Base-by-base conservation (phyloP, 2,329 filamentous ascomycete genomes). In the Diplodia corticola region DNA sequence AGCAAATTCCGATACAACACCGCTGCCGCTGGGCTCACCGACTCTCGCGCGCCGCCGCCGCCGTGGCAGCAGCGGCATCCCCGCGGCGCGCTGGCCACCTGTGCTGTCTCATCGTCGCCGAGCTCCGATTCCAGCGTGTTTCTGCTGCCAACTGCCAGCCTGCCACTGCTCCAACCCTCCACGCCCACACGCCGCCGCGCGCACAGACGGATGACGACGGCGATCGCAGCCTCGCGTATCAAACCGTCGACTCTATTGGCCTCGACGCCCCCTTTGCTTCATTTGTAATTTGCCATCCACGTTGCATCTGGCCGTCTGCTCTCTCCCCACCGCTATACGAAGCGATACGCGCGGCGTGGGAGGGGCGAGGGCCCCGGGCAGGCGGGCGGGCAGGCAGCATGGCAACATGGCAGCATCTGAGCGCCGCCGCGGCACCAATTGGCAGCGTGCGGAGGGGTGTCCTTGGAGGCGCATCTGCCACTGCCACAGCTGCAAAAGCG, bases 241-340 rank as follows among this genome's bases (percentile, higher is more conserved):
- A 61, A 44, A 61, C 40, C 33, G 55, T 48, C 37, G 55, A 60
- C 55, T 37, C 44, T 60, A 60, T 60, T 60, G 26, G 55, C 37
- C 44, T 30, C 20, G 37, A 30, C 37, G 24, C 40, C 55, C 57
- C 30, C 48, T 53, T 40, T 50, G 48, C 37, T 44, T 28, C 53
- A 60, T 60, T 59, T 65, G 64, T 65, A 40, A 65, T 65, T 65
- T 65, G 46, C 53, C 60, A 37, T 35, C 63, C 44, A 46, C 64
- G 64, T 60, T 59, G 60, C 64, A 60, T 60, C 28, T 48, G 61
- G 20, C 20, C 40, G 22, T 65, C 28, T 55, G 61, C n/a, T 22
- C 40, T 33, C 57, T 48, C 57, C 48, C 40, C 57, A 30, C 57
- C 40, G 44, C 53, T 54, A 65, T 51, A 65, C 53, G 64, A 65